Evolutionary conservation across 495 filamentous ascomycete genomes (phyloP).

Genomic region (Aspergillus kassunensis): DNA sequence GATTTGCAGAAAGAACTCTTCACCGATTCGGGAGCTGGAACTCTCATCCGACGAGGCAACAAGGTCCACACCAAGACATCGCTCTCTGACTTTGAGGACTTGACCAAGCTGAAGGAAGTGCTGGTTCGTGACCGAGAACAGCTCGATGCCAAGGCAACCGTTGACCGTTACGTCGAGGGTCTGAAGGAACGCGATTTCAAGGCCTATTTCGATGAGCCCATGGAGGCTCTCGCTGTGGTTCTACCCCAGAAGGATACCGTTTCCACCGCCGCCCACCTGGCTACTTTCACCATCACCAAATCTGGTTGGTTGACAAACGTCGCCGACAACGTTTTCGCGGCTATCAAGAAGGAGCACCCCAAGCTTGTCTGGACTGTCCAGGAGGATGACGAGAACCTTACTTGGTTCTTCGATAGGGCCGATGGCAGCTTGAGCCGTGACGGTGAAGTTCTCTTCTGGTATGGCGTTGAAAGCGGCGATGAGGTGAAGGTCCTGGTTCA

Average conservation of each 20-base stretch:
- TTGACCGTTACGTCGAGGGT: conserved; percentile 80
- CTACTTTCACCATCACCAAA: conserved; percentile 93
- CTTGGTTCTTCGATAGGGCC: conserved; percentile 98
- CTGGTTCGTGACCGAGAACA: conserved; percentile 83
- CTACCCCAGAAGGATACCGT: conserved; percentile 57
- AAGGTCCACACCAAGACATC: conserved; percentile 75
- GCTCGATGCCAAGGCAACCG: conserved; percentile 75
- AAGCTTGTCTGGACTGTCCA: conserved; percentile 96
- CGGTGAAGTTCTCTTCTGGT: conserved; percentile 95
- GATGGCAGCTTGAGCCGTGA: conserved; percentile 83
- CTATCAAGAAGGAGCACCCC: conserved; percentile 87
- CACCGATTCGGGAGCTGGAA: conserved; percentile 93
- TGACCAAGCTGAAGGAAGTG: conserved; percentile 72
- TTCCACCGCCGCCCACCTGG: conserved; percentile 65
- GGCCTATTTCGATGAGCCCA: conserved; percentile 92
- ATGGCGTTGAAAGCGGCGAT: conserved; percentile 79
- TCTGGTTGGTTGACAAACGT: conserved; percentile 93
- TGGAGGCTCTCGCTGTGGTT: conserved; percentile 94
- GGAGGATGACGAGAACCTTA: conserved; percentile 93
- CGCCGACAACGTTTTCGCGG: conserved; percentile 94
- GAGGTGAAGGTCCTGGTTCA: conserved; percentile 84
- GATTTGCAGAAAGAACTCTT: conserved; percentile 96
- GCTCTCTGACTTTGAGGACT: conserved; percentile 74
- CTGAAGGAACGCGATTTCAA: conserved; percentile 76
- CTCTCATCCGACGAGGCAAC: conserved; percentile 88